Percentiles rank a stretch among this genome's conserved stretches.
These are phyloP conservation scores for Starmerella floris DNA, from an alignment of 805 yeast genomes.

Conservation along the genomic window DNA sequence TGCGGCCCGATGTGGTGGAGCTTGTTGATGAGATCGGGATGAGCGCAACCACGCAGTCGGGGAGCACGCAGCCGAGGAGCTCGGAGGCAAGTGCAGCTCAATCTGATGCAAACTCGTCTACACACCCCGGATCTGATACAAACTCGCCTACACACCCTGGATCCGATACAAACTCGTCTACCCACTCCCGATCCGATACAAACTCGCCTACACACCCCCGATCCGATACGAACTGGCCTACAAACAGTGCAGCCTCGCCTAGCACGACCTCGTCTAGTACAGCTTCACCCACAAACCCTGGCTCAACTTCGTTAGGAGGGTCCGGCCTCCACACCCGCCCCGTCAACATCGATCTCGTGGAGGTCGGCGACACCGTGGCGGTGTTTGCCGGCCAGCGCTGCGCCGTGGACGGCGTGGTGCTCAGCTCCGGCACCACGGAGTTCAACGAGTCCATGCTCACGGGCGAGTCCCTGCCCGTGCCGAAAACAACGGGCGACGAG, in stretches of 20 bases:
- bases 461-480: slow-evolving; percentile 61
- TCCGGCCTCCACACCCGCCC: not conserved
- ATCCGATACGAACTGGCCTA: not conserved
- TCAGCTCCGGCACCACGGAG: slow-evolving; percentile 56
- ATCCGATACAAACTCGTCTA: not conserved
- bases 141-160: too few species aligned
- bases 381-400: slow-evolving; percentile 30
- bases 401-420: slow-evolving; percentile 68
- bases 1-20: slow-evolving; percentile 38
- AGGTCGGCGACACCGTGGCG: slow-evolving; percentile 71
- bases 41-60: not conserved
- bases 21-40: not conserved
- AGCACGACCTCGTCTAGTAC: too few species aligned
- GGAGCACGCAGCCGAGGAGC: not conserved
- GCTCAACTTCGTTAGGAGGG: too few species aligned
- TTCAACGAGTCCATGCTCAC: slow-evolving; percentile 84
- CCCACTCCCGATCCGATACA: not conserved
- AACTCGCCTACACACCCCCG: too few species aligned
- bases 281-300: too few species aligned
- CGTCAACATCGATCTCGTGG: slow-evolving; percentile 34
- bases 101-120: not conserved
- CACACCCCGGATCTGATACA: not conserved
- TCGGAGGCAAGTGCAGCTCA: not conserved
- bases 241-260: too few species aligned
- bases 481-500: slow-evolving; percentile 47